Base-by-base conservation (phyloP, 2,329 filamentous ascomycete genomes). In the Rugonectria rugulosa region DNA sequence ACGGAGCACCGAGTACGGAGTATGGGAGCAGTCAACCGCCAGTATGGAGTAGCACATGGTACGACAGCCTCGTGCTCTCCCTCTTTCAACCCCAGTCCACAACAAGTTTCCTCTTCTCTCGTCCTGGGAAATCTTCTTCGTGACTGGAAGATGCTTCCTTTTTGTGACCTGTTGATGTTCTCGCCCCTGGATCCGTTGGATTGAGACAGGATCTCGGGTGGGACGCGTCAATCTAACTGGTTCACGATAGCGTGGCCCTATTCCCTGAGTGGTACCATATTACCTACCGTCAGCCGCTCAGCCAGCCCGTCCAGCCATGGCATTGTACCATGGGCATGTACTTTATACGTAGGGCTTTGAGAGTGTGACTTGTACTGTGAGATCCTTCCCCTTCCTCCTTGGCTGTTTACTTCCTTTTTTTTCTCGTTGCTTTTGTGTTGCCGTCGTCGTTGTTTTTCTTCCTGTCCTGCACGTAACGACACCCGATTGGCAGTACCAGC, bases 181-280 rank as follows among this genome's bases (percentile, higher is more conserved):
- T 44, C 20, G 40, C 63, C 61, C 59, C 52, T 49, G 53, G 31
- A 53, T 52, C 43, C 47, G 38, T 64, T 59, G 57, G 61, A 59
- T 61, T 66, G 61, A 69, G 68, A 69, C 66, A 67, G 27, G 53
- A 54, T 32, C 41, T 54, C 56, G 59, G 26, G 60, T 54, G 58
- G 60, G 62, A 65, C 65, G 64, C 57, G 63, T 65, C 67, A 68
- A 57, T 66, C 55, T 56, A 34, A 54, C 45, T 46, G 19, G 34
- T 42, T 58, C 46, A 48, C 56, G 47, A 26, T 26, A 37, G 27
- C 26, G 44, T 32, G 31, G 47, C 31, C 31, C 46, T 34, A 21
- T 27, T 51, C 26, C 34, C 6, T 38, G 29, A 32, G 41, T 41
- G 29, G 40, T 34, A 20, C 11, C 40, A 32, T 6, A 29, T n/a